Base-by-base conservation (phyloP, 306 rosid genomes). In the Vicia faba region DNA sequence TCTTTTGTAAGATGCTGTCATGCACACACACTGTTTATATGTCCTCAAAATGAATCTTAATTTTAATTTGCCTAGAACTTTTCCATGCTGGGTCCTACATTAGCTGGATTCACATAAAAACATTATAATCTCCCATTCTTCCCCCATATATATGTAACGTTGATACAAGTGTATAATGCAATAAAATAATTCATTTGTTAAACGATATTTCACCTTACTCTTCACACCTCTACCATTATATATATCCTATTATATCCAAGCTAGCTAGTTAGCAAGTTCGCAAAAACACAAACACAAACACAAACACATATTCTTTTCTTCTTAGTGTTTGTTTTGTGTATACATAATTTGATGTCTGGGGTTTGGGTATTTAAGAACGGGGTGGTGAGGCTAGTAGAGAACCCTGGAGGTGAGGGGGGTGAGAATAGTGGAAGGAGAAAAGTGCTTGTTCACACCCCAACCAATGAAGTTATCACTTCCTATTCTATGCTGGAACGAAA, bases 281-380 rank as follows among this genome's bases (percentile, higher is more conserved):
- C 54, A 23, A 63, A 3, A 26, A 63, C 54, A 23, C 38, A 62
- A 20, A 62, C 54, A 23, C 38, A 63, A 23, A 63, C 7, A 40
- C 67, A 41, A 18, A 26, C 9, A 23, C 36, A 9, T 7, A 7
- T 9, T 13, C 1, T 25, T 62, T 25, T 20, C 51, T 40, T 62
- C 12, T 28, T 15, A 10, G 10, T 18, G 7, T 53, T 23, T 2
- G 9, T 58, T 12, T n/a, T n/a, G 11, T 8, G 11, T 14, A n/a
- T 48, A 10, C n/a, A 40, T 10, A 20, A 7, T 46, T 8, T 3
- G 0, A 83, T 95, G 99, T 82, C 99, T 0, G 99, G 99, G 46
- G 99, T 95, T 35, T 90, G 99, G 99, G 88, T 90, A 10, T 90
- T 90, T 88, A 86, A 80, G 72, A 86, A 95, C 76, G 96, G 96